A percentile compares a stretch with the other conserved stretches of the same genome.
Evolutionary conservation across 2,329 filamentous ascomycete genomes (phyloP).

Genomic region (Harringtonia lauricola): DNA sequence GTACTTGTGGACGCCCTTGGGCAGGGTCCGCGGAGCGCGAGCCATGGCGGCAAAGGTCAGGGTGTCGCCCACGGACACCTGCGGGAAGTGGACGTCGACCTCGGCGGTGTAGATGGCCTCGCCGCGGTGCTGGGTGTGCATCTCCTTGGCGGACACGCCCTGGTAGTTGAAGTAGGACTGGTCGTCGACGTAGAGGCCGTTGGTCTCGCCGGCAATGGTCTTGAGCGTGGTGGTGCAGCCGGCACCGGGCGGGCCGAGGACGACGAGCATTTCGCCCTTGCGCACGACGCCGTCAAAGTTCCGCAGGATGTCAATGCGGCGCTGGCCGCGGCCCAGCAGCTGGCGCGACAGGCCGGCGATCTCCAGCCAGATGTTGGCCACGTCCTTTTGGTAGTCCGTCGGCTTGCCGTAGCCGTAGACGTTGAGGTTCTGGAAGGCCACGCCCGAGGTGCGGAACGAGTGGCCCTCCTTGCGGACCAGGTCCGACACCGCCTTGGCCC

Average conservation of each 20-base stretch:
- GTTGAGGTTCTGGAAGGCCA: conserved; percentile 57
- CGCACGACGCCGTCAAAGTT: conserved; percentile 58
- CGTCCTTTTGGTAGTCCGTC: conserved; percentile 62
- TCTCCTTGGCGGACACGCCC: conserved; percentile 58
- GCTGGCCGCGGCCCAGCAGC: conserved; percentile 39
- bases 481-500: conserved; percentile 49
- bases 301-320: conserved; percentile 56
- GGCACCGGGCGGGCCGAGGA: conserved; percentile 60
- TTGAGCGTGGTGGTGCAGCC: conserved; percentile 81
- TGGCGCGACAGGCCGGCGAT: conserved; percentile 30
- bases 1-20: conserved; percentile 41
- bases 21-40: conserved; percentile 50
- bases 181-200: conserved; percentile 64
- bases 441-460: conserved; percentile 48
- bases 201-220: conserved; percentile 71
- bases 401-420: conserved; percentile 56
- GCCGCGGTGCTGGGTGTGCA: conserved; percentile 68
- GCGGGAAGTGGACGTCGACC: conserved; percentile 71
- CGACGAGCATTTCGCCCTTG: conserved; percentile 65
- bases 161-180: conserved; percentile 74
- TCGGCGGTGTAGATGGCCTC: conserved; percentile 84
- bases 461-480: conserved; percentile 40
- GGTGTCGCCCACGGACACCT: conserved; percentile 68
- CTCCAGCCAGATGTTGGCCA: conserved; percentile 50
- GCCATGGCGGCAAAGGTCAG: conserved; percentile 66